Base-by-base conservation (phyloP, 805 yeast genomes). In the Teunomyces cretensis region DNA sequence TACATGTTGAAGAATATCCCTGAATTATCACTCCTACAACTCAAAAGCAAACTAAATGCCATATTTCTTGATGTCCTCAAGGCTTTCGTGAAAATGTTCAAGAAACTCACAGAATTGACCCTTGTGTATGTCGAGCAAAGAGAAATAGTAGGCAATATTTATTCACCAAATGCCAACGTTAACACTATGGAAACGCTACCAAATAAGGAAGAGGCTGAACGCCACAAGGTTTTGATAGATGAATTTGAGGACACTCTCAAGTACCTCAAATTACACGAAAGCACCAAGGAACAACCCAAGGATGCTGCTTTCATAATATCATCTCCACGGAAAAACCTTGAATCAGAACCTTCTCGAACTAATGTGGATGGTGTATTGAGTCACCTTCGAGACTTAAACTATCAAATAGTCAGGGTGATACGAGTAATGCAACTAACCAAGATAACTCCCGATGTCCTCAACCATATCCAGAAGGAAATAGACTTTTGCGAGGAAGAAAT, bases 1-100 rank as follows among this genome's bases (percentile, higher is more conserved):
- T 48, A 54, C 33, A 50, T 57, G 56, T 33, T 59, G 30, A 49
- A 54, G 6, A 57, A 57, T 30, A 49, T 59, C 9, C 70, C 73
- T 0, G 24, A 53, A 22, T 54, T 65, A 9, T 61, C 74, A 3
- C 50, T 72, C 13, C 50, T 70, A 3, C 64, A 64, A 46, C 44
- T 54, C 30, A 68, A 63, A 42, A 53, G 56, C 27, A 59, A 58
- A 33, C 60, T 72, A 36, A 70, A 72, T 46, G 31, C 53, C 15
- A 60, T 70, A 5, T 71, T 72, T 37, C 54, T 72, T 3, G 70
- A 67, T 16, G 65, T 61, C 1, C 57, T 71, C 14, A 65, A 65
- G 44, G 48, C 54, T 0, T 72, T 71, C 45, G 57, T 69, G 4
- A 49, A 46, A 13, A 42, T 58, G 0, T 70, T 67, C 51, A 60